Base-by-base conservation (phyloP, 495 filamentous ascomycete species). In the Neurospora intermedia region DNA sequence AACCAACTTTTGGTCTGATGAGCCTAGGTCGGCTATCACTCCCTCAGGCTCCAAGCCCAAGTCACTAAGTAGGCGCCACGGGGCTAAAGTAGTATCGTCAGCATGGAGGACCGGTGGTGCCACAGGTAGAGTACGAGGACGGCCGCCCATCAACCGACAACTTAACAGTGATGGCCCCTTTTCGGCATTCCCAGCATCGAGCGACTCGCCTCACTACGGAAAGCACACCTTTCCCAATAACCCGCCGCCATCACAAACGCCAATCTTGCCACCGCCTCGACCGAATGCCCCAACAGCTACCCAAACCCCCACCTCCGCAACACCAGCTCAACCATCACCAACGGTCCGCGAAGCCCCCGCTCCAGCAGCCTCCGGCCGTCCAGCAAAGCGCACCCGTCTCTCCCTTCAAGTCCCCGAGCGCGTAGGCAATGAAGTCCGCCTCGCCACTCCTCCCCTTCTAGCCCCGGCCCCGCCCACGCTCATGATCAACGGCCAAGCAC, bases 61-160 rank as follows among this genome's bases (percentile, higher is more conserved):
- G 27, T 93, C 93, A 2, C 90, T 91, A 1, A 85, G 91, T 43
- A 92, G 93, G 69, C 88, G 94, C n/a, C 94, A 97, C 78, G 95
- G 95, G 0, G 94, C 96, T 0, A 86, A 86, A 75, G 93, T 92
- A 2, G 94, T 99, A 2, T 99, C 96, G 8, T 97, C 95, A 35
- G 96, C 96, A 15, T 99, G 96, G 96, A 89, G 92, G 23, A 92
- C 88, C 71, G 89, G 87, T 62, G 89, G 87, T 6, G 87, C 89
- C 3, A 89, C 85, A 10, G 93, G 93, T 6, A 97, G 96, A 77
- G 82, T 93, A 18, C 85, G 96, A 62, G 96, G 96, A 11, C 84
- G 96, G 73, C 96, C 96, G 71, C 94, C 95, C 4, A 93, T 89
- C 74, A 93, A 92, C 79, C 89, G 93, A 4, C 73, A 74, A 27